Evolutionary conservation across 208 protist genomes (phyloP), one percentile per base, ranked within the genome.

Genomic region (Trypanosoma brucei): DNA sequence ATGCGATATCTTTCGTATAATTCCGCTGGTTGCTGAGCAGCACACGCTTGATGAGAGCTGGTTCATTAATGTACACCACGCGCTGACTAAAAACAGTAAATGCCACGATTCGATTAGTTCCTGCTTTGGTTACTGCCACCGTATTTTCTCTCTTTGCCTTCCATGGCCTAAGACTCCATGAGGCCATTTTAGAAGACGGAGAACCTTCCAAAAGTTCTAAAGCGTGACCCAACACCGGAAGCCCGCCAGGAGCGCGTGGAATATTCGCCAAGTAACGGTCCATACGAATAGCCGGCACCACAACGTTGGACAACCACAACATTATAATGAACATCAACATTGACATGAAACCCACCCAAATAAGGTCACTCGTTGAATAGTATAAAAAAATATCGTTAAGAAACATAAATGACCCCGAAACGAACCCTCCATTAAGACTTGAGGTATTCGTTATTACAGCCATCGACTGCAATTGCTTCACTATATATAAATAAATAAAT

Each of bases 31-130:
- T 78, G n/a, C 85, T 91, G 48, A 86, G 62, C 0, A 96, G 77
- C 11, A 96, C 84, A 22, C 87, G 90, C 51, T 86, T 87, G 34
- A 96, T 58, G 36, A 96, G 73, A 31, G 69, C 60, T 3, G 90
- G 90, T 37, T 93, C 72, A 59, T 93, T 92, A 49, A 92, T 77
- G 75, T 93, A 93, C 9, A 96, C 66, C 14, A 93, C 81, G 22
- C 83, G 84, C 76, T 87, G 88, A 45, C 78, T 76, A 33, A 79
- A 78, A 5, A 92, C 83, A 61, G 82, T 87, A 75, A 87, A 95
- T 30, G 61, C 72, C 1, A 92, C 82, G n/a, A 92, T 52, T 37
- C 83, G 78, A 55, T 75, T 83, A 2, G 62, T 63, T 30, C 54
- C 22, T 33, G 48, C 34, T 7, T 8, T 34, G 55, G 66, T 54